Evolutionary conservation across 176 grass and related monocot species (phyloP), one percentile per base, ranked within the genome.

Genomic region (Oryza glaberrima): DNA sequence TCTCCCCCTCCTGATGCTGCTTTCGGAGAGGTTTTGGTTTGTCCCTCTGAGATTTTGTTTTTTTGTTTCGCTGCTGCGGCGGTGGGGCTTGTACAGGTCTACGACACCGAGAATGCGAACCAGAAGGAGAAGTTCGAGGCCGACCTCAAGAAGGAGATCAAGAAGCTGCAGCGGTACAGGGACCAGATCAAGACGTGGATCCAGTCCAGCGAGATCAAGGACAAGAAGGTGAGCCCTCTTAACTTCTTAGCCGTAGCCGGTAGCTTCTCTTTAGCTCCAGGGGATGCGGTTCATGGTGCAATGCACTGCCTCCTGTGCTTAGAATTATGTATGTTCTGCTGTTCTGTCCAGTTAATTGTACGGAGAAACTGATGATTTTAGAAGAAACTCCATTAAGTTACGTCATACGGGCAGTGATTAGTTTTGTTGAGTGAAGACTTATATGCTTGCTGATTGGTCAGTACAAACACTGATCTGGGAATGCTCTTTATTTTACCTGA

Each of bases 81-180:
- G 58, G 61, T 32, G 30, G 7, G 7, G 72, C 25, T 32, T 28
- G 11, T 49, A n/a, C 88, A 96, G 97, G 97, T 99, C 43, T 99
- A 99, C 74, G 97, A 99, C 71, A 96, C 97, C 17, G 94, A 99
- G 65, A 99, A 99, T 88, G 93, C 90, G 36, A 99, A 99, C 85
- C 97, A 99, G 97, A 99, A 99, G 92, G 97, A 99, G 94, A 99
- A 99, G 70, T 99, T 99, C 70, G 97, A 99, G 86, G 97, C 94
- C 20, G 97, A 99, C 85, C 85, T 99, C 78, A 99, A 99, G 91
- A 99, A 99, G 84, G 97, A 99, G 88, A 99, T 99, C 79, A 99
- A 96, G 75, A 99, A 99, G 88, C 64, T 99, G 81, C 97, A 99
- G 90, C 91, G 94, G 22, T 99, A 99, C 74, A 86, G 97, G 67